Base-by-base conservation (phyloP, 2,329 filamentous ascomycete genomes). In the Sclerotinia minor region DNA sequence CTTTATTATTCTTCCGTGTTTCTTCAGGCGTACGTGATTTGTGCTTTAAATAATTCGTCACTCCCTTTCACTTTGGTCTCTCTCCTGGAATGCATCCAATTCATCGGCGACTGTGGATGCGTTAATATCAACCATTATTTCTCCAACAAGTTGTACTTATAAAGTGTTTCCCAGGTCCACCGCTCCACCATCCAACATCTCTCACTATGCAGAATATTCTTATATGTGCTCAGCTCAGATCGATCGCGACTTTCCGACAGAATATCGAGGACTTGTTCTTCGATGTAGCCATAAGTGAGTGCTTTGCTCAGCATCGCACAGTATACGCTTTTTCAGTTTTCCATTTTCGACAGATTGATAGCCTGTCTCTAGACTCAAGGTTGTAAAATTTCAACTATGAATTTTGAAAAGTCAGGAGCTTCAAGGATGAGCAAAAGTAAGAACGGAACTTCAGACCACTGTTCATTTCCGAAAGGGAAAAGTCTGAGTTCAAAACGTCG, bases 121-220 rank as follows among this genome's bases (percentile, higher is more conserved):
- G 24, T 49, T 24, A 38, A 45, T 50, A 49, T 19, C 26, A 6
- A 47, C 17, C 19, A 24, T 4, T 15, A 19, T 24, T 24, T 2
- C 21, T 24, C 29, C 8, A 24, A 17, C 7, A 19, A n/a, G 21
- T 6, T 7, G 0, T 19, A 61, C 58, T 50, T 6, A 50, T 29
- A 61, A 35, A 61, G 29, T 13, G 13, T 61, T 29, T 50, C 45
- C 45, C 45, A 61, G 5, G 58, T 26, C 58, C 58, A 61, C 19
- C 26, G 44, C 6, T 61, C 58, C 21, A 13, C 44, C 58, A 50
- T 61, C 29, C 58, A 38, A 24, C 38, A 38, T 24, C 13, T 61
- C 21, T 61, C 45, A 0, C 21, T 29, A 19, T 50, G 21, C 2
- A 29, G 58, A 24, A 61, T 50, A 0, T 61, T 50, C 17, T 38